Base-by-base conservation (phyloP, 306 rosid species). In the Sindora glabra region DNA sequence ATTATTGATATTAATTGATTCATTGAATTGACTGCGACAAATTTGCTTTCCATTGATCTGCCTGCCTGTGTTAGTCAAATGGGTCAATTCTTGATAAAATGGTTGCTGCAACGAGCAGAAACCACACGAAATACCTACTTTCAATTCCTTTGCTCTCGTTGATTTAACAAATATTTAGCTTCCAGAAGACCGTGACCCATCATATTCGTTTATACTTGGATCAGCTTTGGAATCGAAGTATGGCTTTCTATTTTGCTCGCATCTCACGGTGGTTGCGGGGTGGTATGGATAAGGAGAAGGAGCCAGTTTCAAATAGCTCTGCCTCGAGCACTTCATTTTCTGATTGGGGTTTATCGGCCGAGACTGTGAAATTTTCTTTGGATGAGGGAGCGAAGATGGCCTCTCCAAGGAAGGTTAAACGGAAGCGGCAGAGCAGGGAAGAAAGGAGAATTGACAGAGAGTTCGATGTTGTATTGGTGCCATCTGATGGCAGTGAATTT, bases 271-370 rank as follows among this genome's bases (percentile, higher is more conserved):
- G 92, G 81, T 75, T 82, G 57, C 79, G 87, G 84, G 76, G 90
- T 67, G 77, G 87, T 70, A 91, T 83, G 55, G 96, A 88, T 70
- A 91, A 85, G 55, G 96, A 88, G 56, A 80, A 81, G 45, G 87
- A 87, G 74, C 67, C 87, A 0, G 71, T 57, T 58, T 59, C 82
- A 27, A 77, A 58, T 69, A 75, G 83, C 55, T 47, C 86, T 10
- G 18, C 87, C 13, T 9, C 70, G 54, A 84, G 72, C n/a, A n/a
- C n/a, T 67, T 66, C 91, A 67, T 67, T 86, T 10, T 60, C 79
- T 47, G 94, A 90, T 49, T 62, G 61, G 76, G 84, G 87, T 49
- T 15, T 52, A 54, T 78, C 77, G 68, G 89, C 74, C 23, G 97
- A 83, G 70, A 59, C 74, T 50, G 50, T 82, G 47, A 86, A 81